Evolutionary conservation across 768 basidiomycete genomes (phyloP).

Genomic region (Tubosaeta sp.): DNA sequence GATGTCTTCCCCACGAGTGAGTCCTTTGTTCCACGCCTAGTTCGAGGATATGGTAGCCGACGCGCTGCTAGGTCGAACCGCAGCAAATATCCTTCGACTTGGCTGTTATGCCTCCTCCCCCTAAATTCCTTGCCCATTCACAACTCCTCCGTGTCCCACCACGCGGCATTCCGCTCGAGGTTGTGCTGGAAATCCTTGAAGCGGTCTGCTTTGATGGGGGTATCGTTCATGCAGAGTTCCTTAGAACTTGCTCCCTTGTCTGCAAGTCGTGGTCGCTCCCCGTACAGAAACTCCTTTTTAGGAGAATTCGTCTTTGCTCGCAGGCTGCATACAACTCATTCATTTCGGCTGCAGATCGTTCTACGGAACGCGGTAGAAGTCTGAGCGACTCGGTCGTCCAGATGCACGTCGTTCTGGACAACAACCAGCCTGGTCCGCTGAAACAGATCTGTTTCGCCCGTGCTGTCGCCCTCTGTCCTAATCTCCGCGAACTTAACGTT

Average conservation of each 20-base stretch:
- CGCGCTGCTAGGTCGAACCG: slow-evolving; percentile 24
- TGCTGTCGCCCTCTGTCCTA: slow-evolving; percentile 56
- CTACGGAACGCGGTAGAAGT: slow-evolving; percentile 43
- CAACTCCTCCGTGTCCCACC: slow-evolving; percentile 20
- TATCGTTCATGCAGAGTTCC: slow-evolving; percentile 37
- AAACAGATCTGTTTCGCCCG: slow-evolving; percentile 53
- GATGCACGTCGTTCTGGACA: slow-evolving; percentile 57
- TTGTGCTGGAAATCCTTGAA: slow-evolving; percentile 62
- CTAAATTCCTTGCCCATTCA: slow-evolving; percentile 13
- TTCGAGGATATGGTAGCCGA: slow-evolving; percentile 8
- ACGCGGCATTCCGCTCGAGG: slow-evolving; percentile 53
- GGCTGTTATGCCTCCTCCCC: slow-evolving; percentile 25
- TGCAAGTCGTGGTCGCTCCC: slow-evolving; percentile 62
- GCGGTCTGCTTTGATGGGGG: slow-evolving; percentile 41
- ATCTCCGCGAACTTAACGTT: slow-evolving; percentile 51
- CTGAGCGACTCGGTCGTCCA: slow-evolving; percentile 52
- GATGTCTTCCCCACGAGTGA: slow-evolving; percentile 24
- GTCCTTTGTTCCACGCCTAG: neutral
- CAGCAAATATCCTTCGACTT: slow-evolving; percentile 40
- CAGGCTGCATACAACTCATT: slow-evolving; percentile 54
- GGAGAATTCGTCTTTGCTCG: slow-evolving; percentile 49
- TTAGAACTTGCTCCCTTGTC: slow-evolving; percentile 56
- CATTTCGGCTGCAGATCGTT: slow-evolving; percentile 43
- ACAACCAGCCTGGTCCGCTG: slow-evolving; percentile 60
- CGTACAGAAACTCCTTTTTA: slow-evolving; percentile 64